Evolutionary conservation across 1,284 basidiomycete species (phyloP).

Genomic region (Irpex sp.): DNA sequence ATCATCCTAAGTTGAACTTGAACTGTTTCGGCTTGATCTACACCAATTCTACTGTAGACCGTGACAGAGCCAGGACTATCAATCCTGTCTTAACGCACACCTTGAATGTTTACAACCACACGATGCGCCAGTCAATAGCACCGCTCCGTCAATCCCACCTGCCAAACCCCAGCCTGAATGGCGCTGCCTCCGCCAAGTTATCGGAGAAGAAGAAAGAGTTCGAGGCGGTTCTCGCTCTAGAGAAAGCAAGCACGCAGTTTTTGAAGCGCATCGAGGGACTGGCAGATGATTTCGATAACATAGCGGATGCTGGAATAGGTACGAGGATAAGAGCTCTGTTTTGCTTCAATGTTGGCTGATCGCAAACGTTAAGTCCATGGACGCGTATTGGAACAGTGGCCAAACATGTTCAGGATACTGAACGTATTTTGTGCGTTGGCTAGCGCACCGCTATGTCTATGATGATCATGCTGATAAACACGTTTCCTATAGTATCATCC

Average conservation of each 20-base stretch:
- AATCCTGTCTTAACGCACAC: background rate
- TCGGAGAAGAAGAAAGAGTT: slow-evolving; percentile 77
- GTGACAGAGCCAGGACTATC: background rate
- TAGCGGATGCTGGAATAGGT: slow-evolving; percentile 75
- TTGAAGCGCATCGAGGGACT: slow-evolving; percentile 64
- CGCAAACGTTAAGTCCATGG: slow-evolving; percentile 53
- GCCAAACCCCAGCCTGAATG: slow-evolving; percentile 38
- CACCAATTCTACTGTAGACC: background rate
- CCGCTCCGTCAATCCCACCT: slow-evolving; percentile 47
- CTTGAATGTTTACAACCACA: background rate
- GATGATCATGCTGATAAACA: background rate
- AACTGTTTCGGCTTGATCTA: too few relatives aligned
- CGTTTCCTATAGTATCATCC: slow-evolving; percentile 37
- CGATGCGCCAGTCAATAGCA: slow-evolving; percentile 54
- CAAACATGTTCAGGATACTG: slow-evolving; percentile 75
- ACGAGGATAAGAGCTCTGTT: slow-evolving; percentile 9
- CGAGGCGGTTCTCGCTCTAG: slow-evolving; percentile 70
- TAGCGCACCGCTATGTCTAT: slow-evolving; percentile 40
- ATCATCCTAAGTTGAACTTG: too few relatives aligned
- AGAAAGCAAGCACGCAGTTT: slow-evolving; percentile 58
- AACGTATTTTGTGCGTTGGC: slow-evolving; percentile 59
- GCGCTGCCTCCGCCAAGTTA: slow-evolving; percentile 51
- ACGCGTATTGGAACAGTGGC: slow-evolving; percentile 76
- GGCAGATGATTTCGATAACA: slow-evolving; percentile 67
- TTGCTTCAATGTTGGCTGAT: slow-evolving; percentile 1